Percentiles rank a stretch among this genome's conserved stretches.
phyloP scores from a whole-genome alignment of 345 rosid species.

The Lepidium sativum region DNA sequence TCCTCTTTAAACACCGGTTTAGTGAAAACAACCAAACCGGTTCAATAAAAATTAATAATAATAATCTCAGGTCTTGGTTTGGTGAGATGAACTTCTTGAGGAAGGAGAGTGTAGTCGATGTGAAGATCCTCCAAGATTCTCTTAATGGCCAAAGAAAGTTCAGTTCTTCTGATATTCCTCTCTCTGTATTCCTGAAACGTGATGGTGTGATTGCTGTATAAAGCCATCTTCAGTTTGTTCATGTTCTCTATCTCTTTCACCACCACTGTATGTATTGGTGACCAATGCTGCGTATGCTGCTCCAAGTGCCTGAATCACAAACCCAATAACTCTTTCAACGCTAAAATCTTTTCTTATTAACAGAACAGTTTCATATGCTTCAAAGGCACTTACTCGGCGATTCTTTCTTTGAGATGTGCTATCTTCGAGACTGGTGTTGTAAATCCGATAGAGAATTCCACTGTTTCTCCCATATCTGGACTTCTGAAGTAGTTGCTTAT shows the following conservation, averaged over 20 bases:
- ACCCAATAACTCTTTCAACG: not conserved
- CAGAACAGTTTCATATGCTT: not conserved
- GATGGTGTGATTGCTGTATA: slow-evolving; percentile 51
- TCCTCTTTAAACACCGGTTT: slow-evolving; percentile 3
- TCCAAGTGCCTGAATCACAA: slow-evolving; percentile 49
- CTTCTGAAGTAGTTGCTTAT: slow-evolving; percentile 70
- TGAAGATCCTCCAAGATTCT: slow-evolving; percentile 49
- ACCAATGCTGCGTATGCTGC: slow-evolving; percentile 61
- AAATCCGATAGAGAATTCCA: slow-evolving; percentile 53
- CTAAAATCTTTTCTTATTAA: not conserved
- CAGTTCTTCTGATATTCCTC: slow-evolving; percentile 47
- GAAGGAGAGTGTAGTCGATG: slow-evolving; percentile 50
- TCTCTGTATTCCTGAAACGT: slow-evolving; percentile 59
- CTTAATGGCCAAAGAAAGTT: slow-evolving; percentile 48
- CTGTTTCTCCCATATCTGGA: slow-evolving; percentile 71
- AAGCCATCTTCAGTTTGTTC: slow-evolving; percentile 64
- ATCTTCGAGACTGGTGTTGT: slow-evolving; percentile 55
- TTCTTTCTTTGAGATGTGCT: slow-evolving; percentile 40
- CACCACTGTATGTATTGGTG: slow-evolving; percentile 38
- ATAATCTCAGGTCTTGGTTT: slow-evolving; percentile 14
- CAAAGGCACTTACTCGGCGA: slow-evolving; percentile 36
- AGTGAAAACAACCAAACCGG: not conserved
- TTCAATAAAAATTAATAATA: not conserved
- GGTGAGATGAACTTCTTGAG: slow-evolving; percentile 48
- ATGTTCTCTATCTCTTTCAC: slow-evolving; percentile 62